Evolutionary conservation across 2,329 filamentous ascomycete species (phyloP).

Genomic region (Epichloe sylvatica): DNA sequence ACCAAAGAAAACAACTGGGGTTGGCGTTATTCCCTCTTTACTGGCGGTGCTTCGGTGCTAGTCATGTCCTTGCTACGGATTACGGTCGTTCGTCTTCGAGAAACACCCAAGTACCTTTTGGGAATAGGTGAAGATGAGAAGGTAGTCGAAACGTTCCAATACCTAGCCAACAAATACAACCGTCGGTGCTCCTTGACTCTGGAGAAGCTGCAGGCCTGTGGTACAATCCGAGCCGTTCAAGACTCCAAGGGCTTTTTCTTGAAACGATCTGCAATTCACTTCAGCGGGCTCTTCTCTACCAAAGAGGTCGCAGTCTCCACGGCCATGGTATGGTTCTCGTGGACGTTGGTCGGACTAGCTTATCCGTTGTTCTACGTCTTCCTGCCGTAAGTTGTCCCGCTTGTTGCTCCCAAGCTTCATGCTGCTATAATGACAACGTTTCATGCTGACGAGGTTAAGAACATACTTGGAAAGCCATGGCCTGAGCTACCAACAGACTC

Average conservation of each 20-base stretch:
- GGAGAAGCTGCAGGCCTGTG: conserved; percentile 32
- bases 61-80: conserved; percentile 31
- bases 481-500: conserved; percentile 35
- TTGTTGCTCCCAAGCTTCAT: neutral
- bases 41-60: conserved; percentile 30
- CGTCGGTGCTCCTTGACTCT: conserved; percentile 27
- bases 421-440: neutral
- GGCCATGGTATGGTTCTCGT: conserved; percentile 51
- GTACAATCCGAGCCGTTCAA: conserved; percentile 24
- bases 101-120: conserved; percentile 36
- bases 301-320: conserved; percentile 47
- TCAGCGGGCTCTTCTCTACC: conserved; percentile 52
- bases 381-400: conserved; percentile 33
- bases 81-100: conserved; percentile 30
- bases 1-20: conserved; percentile 31
- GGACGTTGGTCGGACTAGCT: conserved; percentile 56
- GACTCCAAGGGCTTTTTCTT: conserved; percentile 19
- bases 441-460: conserved; percentile 6
- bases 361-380: conserved; percentile 69
- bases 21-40: conserved; percentile 34
- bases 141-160: conserved; percentile 34
- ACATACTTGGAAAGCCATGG: conserved; percentile 48
- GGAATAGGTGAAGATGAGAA: conserved; percentile 32
- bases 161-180: conserved; percentile 32
- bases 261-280: conserved; percentile 31